Base-by-base conservation (phyloP, 2,329 filamentous ascomycete genomes). In the Ceratocystis destructans region DNA sequence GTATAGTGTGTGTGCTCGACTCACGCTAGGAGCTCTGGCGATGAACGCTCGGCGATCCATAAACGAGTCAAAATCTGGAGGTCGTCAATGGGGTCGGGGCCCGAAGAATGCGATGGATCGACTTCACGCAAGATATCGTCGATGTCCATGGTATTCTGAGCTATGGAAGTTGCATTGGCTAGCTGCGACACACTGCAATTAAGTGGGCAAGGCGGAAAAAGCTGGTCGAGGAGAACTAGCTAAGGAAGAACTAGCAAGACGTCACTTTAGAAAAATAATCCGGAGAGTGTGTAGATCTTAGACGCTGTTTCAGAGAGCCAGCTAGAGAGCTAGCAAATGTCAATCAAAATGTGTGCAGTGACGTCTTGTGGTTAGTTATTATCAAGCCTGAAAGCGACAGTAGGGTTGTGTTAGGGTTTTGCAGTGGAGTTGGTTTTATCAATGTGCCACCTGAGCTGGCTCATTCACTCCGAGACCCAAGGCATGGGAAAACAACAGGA, bases 11-110 rank as follows among this genome's bases (percentile, higher is more conserved):
- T 12, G 2, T 20, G 15, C 17, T 6, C 12, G 4, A 48, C 61
- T 63, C 61, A 63, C 48, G 66, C 44, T 48, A 97, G 79, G n/a
- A 99, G 80, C 76, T 96, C 92, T 1, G 93, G 90, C 57, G 90
- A 87, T 66, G 88, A 89, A 71, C 94, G 85, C 76, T 99, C 95
- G 55, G 93, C 90, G 57, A 96, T 84, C 93, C 93, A 99, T 72
- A 87, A 88, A 72, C 93, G 87, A 71, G 93, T 96, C 71, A 99
- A 79, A 64, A 89, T 85, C 75, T 96, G 91, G 70, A 97, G 82
- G 15, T 65, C 64, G 76, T 97, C 93, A 72, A 85, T 82, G 53
- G 82, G 86, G 71, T 84, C 82, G 64, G 77, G 76, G 2, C 84
- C 83, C 20, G 83, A 75, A 45, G 78, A 74, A 70, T 83, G 78